These are phyloP conservation scores for Agaricales sp. DNA, from an alignment of 1,284 basidiomycete species.

Conservation along the genomic window DNA sequence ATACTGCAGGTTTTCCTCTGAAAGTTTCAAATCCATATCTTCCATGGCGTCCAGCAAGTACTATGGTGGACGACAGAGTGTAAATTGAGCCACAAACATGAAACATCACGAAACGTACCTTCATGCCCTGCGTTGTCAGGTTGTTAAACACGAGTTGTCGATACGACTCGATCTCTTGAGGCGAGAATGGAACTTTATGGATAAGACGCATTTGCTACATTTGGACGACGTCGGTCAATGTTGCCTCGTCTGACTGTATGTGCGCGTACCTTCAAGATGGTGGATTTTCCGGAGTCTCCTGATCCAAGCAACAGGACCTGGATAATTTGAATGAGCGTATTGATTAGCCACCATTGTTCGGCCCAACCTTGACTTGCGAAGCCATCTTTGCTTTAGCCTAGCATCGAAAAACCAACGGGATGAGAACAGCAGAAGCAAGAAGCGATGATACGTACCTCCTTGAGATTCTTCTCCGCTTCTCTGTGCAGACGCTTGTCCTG, in stretches of 20 bases:
- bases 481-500: conserved; percentile 52
- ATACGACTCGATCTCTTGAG: conserved; percentile 69
- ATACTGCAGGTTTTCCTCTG: conserved; percentile 42
- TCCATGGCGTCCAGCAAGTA: conserved; percentile 83
- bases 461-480: conserved; percentile 58
- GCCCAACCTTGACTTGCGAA: conserved; percentile 70
- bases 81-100: no score
- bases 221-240: no score
- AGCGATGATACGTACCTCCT: conserved; percentile 35
- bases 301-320: conserved; percentile 86
- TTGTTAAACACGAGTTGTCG: conserved; percentile 91
- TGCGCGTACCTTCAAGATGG: conserved; percentile 73
- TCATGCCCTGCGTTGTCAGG: conserved; percentile 39
- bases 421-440: neutral
- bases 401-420: neutral
- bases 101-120: neutral
- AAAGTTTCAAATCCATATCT: conserved; percentile 71
- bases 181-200: conserved; percentile 67
- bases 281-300: conserved; percentile 91
- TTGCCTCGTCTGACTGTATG: no score
- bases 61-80: conserved; percentile 69
- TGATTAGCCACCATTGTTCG: conserved; percentile 3
- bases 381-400: conserved; percentile 62
- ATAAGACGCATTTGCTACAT: conserved; percentile 82
- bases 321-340: conserved; percentile 8